These are phyloP conservation scores for Thelonectria blattea DNA, from an alignment of 2,329 filamentous ascomycete species.

Conservation along the genomic window DNA sequence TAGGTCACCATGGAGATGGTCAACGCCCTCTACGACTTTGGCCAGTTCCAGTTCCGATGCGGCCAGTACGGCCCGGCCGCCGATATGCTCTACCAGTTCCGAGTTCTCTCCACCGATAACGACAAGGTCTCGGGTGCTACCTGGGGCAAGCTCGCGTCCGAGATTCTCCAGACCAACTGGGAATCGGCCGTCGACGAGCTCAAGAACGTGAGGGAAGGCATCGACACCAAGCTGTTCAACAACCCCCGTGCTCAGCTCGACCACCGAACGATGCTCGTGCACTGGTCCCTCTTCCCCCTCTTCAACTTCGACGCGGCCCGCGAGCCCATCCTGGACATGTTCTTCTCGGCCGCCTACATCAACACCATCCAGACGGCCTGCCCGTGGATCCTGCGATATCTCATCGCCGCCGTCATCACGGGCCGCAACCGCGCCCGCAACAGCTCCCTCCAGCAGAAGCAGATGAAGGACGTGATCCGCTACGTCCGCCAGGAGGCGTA, in stretches of 20 bases:
- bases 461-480: slow-evolving; percentile 95
- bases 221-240: slow-evolving; percentile 94
- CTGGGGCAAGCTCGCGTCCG: slow-evolving; percentile 96
- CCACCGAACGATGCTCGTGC: slow-evolving; percentile 95
- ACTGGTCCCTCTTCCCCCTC: slow-evolving; percentile 98
- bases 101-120: slow-evolving; percentile 96
- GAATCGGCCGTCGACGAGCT: slow-evolving; percentile 91
- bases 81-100: slow-evolving; percentile 96
- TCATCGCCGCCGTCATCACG: slow-evolving; percentile 93
- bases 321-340: slow-evolving; percentile 90
- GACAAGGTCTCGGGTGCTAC: slow-evolving; percentile 95
- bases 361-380: slow-evolving; percentile 99
- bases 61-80: slow-evolving; percentile 90
- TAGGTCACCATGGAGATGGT: slow-evolving; percentile 93
- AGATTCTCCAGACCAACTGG: slow-evolving; percentile 96
- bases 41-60: slow-evolving; percentile 97
- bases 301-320: slow-evolving; percentile 96
- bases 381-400: slow-evolving; percentile 95
- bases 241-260: slow-evolving; percentile 95
- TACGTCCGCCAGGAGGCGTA: slow-evolving; percentile 97
- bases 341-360: slow-evolving; percentile 97
- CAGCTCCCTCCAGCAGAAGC: slow-evolving; percentile 90
- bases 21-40: slow-evolving; percentile 92
- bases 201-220: slow-evolving; percentile 86
- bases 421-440: slow-evolving; percentile 84